Percentiles rank a stretch among this genome's conserved stretches.
These are phyloP conservation scores for Candida namnaoensis DNA, from an alignment of 805 yeast genomes.

Conservation along the genomic window DNA sequence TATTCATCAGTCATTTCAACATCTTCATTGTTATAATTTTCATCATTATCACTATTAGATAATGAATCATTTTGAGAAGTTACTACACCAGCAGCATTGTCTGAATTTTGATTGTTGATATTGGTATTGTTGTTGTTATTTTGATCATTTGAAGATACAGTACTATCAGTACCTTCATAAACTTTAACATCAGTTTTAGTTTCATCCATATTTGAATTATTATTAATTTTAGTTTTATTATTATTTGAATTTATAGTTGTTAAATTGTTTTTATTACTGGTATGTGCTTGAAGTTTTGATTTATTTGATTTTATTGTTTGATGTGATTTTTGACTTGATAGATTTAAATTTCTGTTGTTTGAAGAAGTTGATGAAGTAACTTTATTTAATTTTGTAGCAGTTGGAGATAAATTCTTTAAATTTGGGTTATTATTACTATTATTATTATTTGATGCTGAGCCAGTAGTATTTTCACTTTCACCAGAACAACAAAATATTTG, in stretches of 20 bases:
- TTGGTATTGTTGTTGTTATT: not conserved
- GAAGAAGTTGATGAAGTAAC: not conserved
- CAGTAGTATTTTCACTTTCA: not conserved
- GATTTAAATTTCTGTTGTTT: not conserved
- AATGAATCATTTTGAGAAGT: not conserved
- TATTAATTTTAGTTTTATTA: constrained; percentile 1
- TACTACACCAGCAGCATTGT: not conserved
- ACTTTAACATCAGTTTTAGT: constrained; percentile 16
- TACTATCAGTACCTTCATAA: constrained; percentile 20
- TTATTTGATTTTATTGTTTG: not conserved
- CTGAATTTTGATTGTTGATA: constrained; percentile 1
- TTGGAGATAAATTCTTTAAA: too few relatives aligned
- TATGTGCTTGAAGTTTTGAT: not conserved
- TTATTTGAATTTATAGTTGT: not conserved
- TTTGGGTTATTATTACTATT: not conserved
- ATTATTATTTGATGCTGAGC: constrained; percentile 1
- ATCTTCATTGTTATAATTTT: constrained; percentile 14
- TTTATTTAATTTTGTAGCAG: not conserved
- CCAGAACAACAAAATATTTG: not conserved
- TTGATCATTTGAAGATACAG: not conserved
- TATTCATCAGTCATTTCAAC: constrained; percentile 16
- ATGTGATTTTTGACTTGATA: not conserved
- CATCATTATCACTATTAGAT: not conserved
- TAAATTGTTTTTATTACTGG: constrained; percentile 1
- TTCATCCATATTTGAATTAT: not conserved